A percentile compares a stretch with the other conserved stretches of the same genome.
Conservation (phyloP, 345 rosid species). For the Citrus trifoliata region DNA sequence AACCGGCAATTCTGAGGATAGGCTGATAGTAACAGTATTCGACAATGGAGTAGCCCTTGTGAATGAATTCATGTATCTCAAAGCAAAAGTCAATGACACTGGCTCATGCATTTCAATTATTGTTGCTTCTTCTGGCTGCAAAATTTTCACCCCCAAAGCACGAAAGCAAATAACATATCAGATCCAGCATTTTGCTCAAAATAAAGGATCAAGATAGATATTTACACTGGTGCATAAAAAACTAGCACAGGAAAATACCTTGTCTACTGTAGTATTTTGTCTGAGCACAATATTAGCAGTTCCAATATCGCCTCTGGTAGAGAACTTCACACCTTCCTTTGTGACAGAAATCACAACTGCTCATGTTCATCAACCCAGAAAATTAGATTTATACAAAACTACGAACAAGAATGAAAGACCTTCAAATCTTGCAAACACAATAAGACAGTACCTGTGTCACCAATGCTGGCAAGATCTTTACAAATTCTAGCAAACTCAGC, state of each 20-base stretch:
- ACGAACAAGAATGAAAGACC: neutral
- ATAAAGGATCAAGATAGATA: neutral
- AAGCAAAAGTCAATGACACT: constrained; percentile 82
- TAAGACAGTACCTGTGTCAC: constrained; percentile 72
- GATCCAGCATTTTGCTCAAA: neutral
- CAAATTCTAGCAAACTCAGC: constrained; percentile 88
- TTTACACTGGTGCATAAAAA: neutral
- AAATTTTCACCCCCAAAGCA: neutral
- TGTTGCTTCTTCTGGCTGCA: constrained; percentile 95
- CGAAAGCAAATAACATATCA: neutral
- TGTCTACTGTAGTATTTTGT: constrained; percentile 92
- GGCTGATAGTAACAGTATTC: constrained; percentile 71
- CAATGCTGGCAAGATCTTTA: constrained; percentile 85
- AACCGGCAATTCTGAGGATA: constrained; percentile 94
- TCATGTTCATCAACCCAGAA: neutral
- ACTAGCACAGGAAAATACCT: constrained; percentile 35
- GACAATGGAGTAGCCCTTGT: constrained; percentile 95
- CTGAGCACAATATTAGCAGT: constrained; percentile 91
- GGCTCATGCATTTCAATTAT: constrained; percentile 92
- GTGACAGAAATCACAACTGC: constrained; percentile 93
- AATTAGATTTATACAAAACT: neutral
- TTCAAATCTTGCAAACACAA: neutral
- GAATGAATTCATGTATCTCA: constrained; percentile 97
- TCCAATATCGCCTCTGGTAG: constrained; percentile 95
- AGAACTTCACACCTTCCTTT: constrained; percentile 97